A percentile compares a stretch with the other conserved stretches of the same genome.
phyloP scores from a whole-genome alignment of 1,284 basidiomycete genomes.

The Cystobasidium slooffiae region DNA sequence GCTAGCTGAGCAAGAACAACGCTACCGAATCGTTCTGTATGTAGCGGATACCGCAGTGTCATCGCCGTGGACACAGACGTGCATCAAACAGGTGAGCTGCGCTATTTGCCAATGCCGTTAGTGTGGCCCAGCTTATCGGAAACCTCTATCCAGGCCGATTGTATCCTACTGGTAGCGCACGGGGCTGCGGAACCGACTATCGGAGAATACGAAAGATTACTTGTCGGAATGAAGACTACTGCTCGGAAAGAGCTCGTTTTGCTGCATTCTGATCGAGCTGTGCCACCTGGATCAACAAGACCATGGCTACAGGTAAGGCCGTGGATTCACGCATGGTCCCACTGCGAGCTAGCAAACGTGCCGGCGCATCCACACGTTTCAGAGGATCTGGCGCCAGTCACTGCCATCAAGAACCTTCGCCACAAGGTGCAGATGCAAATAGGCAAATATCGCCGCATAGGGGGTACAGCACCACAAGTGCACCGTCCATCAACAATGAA shows the following conservation, averaged over 20 bases:
- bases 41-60: constrained; percentile 90
- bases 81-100: constrained; percentile 77
- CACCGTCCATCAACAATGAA: constrained; percentile 71
- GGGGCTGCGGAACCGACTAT: constrained; percentile 71
- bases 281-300: constrained; percentile 87
- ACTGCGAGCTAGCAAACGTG: constrained; percentile 77
- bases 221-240: constrained; percentile 94
- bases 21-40: constrained; percentile 86
- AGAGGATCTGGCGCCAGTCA: constrained; percentile 85
- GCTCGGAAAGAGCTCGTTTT: constrained; percentile 95
- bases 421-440: constrained; percentile 87
- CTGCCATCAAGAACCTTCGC: constrained; percentile 74
- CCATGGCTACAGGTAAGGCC: constrained; percentile 96
- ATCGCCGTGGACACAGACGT: constrained; percentile 95
- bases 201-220: constrained; percentile 72
- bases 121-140: background rate
- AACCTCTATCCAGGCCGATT: constrained; percentile 72
- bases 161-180: constrained; percentile 87
- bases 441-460: constrained; percentile 77
- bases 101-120: background rate
- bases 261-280: constrained; percentile 87
- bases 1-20: constrained; percentile 92
- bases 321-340: constrained; percentile 91
- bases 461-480: constrained; percentile 68
- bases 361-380: constrained; percentile 57